These are phyloP conservation scores for Cryptomeria japonica DNA, from an alignment of 75 land plant genomes.

Conservation along the genomic window DNA sequence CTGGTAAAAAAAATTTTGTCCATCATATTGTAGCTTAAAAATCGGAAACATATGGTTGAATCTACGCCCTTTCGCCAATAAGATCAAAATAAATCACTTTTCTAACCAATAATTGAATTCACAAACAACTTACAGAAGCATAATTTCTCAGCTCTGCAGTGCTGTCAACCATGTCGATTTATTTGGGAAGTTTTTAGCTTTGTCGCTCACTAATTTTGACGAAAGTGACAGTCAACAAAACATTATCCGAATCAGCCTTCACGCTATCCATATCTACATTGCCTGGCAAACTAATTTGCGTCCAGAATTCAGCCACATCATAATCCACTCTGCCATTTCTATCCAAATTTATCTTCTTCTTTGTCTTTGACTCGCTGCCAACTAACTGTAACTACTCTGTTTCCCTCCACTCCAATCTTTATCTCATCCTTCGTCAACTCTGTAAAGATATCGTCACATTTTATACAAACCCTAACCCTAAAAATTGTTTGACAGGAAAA, in stretches of 20 bases:
- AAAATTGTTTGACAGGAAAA: background rate
- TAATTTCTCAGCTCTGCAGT: no score
- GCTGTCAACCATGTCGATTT: background rate
- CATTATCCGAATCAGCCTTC: constrained; percentile 11
- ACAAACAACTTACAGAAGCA: no score
- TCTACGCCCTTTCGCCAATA: no score
- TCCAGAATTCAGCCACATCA: constrained; percentile 11
- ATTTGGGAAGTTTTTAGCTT: background rate
- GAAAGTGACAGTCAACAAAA: constrained; percentile 17
- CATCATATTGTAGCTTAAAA: no score
- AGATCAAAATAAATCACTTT: no score
- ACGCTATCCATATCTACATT: constrained; percentile 17
- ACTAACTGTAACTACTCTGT: constrained; percentile 6
- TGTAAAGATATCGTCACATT: background rate
- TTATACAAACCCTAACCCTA: background rate
- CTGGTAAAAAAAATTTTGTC: no score
- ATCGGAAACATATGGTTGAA: no score
- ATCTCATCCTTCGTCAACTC: constrained; percentile 26
- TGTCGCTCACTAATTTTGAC: constrained; percentile 4
- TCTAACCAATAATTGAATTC: no score
- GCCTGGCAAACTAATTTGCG: constrained; percentile 18
- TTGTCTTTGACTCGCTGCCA: constrained; percentile 17
- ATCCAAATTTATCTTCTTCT: constrained; percentile 11
- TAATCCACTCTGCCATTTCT: constrained; percentile 26
- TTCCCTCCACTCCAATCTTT: constrained; percentile 22